Evolutionary conservation across 441 rosid genomes (phyloP).

Genomic region (Pelargonium myrrhifolium): DNA sequence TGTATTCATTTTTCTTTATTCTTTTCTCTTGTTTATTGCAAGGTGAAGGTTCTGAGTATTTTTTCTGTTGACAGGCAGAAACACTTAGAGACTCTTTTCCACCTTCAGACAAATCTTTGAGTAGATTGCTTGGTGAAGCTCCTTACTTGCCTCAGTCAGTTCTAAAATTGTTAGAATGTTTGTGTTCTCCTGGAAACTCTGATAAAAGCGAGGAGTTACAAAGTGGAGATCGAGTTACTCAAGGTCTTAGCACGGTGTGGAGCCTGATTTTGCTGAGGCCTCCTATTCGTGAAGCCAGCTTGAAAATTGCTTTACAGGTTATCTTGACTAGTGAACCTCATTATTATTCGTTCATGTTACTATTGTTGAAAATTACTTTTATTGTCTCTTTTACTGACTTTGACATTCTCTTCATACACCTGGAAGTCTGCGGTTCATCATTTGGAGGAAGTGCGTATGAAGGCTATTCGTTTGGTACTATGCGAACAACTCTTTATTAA

Average conservation of each 20-base stretch:
- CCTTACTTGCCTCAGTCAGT: slow-evolving; percentile 86
- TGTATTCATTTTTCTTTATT: slow-evolving; percentile 27
- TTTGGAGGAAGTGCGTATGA: slow-evolving; percentile 96
- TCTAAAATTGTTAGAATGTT: slow-evolving; percentile 66
- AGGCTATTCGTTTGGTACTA: slow-evolving; percentile 92
- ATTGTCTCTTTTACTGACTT: slow-evolving; percentile 19
- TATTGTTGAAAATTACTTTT: neutral
- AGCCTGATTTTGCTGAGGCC: slow-evolving; percentile 82
- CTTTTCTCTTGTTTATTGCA: slow-evolving; percentile 11
- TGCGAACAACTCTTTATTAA: slow-evolving; percentile 23
- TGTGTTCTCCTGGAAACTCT: slow-evolving; percentile 67
- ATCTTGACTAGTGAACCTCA: slow-evolving; percentile 11
- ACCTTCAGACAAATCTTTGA: slow-evolving; percentile 91
- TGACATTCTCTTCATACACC: slow-evolving; percentile 19
- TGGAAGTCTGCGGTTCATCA: slow-evolving; percentile 90
- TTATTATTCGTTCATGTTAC: slow-evolving; percentile 3
- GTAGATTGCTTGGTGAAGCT: slow-evolving; percentile 89
- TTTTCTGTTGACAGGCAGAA: slow-evolving; percentile 62
- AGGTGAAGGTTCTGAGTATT: slow-evolving; percentile 20
- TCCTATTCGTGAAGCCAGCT: slow-evolving; percentile 73
- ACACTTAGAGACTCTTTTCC: slow-evolving; percentile 91
- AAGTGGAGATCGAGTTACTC: slow-evolving; percentile 91
- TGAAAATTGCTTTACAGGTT: slow-evolving; percentile 94
- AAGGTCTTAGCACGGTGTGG: slow-evolving; percentile 97
- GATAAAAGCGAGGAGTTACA: slow-evolving; percentile 64